Conservation (phyloP, 208 protist genomes). For the Trichomonas tenax region DNA sequence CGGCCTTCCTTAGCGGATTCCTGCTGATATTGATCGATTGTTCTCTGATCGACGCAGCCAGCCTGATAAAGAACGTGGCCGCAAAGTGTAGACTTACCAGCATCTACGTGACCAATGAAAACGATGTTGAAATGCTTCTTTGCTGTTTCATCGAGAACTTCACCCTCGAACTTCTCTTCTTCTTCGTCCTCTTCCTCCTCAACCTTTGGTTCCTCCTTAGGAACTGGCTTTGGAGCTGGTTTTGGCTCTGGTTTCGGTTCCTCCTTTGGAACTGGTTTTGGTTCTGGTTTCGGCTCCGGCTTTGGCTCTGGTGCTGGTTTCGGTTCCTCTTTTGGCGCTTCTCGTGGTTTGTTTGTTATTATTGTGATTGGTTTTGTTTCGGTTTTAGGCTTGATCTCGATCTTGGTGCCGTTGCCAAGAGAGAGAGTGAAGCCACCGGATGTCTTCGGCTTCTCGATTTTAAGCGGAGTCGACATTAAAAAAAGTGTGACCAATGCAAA, state of each 20-base stretch:
- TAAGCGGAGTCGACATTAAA: not conserved
- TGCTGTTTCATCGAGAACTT: constrained; percentile 20
- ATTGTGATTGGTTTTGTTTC: not conserved
- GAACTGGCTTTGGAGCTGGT: not conserved
- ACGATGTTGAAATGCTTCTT: constrained; percentile 82
- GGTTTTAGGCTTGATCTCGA: not conserved
- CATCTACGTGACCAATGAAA: constrained; percentile 97
- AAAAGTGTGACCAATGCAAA: not conserved
- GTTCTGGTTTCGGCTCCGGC: not conserved
- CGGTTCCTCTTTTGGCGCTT: not conserved
- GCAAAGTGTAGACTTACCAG: constrained; percentile 91
- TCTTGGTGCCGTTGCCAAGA: not conserved
- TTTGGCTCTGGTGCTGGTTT: not conserved
- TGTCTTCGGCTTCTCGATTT: not conserved
- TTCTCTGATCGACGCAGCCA: constrained; percentile 69
- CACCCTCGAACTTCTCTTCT: not conserved
- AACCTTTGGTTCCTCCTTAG: not conserved
- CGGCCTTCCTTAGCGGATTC: constrained; percentile 84
- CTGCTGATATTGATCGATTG: constrained; percentile 88
- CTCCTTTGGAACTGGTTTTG: not conserved
- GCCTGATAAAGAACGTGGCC: constrained; percentile 69
- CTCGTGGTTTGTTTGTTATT: not conserved
- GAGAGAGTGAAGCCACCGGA: not conserved
- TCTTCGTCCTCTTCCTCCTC: constrained; percentile 18
- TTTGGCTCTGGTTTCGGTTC: not conserved